Conservation (phyloP, 441 rosid species). For the Breynia disticha region DNA sequence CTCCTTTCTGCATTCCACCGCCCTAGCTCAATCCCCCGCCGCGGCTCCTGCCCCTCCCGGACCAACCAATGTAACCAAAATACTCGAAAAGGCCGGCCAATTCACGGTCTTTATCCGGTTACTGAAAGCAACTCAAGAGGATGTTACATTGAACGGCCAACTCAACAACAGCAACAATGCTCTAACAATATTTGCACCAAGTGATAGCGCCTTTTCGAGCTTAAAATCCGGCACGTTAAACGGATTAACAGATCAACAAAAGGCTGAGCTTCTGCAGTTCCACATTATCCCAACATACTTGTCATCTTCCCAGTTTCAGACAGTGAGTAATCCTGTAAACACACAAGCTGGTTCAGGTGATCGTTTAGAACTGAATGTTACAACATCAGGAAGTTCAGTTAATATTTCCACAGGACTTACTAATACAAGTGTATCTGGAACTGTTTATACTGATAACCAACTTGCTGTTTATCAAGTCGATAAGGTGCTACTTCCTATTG, state of each 20-base stretch:
- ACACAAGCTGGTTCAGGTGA: constrained; percentile 70
- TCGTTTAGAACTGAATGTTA: constrained; percentile 57
- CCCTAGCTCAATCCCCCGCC: constrained; percentile 27
- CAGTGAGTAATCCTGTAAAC: constrained; percentile 66
- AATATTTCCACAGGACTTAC: constrained; percentile 64
- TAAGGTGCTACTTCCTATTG: constrained; percentile 60
- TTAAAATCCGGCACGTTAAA: constrained; percentile 65
- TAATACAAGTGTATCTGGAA: constrained; percentile 61
- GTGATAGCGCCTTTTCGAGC: constrained; percentile 51
- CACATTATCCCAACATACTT: constrained; percentile 60
- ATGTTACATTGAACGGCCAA: constrained; percentile 45
- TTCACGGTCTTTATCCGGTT: constrained; percentile 59
- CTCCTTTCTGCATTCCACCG: constrained; percentile 20
- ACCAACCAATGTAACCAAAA: constrained; percentile 47
- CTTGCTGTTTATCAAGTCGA: constrained; percentile 78
- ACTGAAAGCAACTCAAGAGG: constrained; percentile 53
- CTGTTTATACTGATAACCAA: constrained; percentile 68
- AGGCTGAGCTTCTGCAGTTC: constrained; percentile 59
- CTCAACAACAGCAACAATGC: constrained; percentile 77
- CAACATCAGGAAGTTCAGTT: constrained; percentile 60
- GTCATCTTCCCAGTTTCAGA: constrained; percentile 57
- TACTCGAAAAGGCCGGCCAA: constrained; percentile 72
- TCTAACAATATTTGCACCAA: constrained; percentile 74
- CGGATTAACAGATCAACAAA: constrained; percentile 48
- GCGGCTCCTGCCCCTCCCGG: constrained; percentile 30